phyloP scores from a whole-genome alignment of 768 basidiomycete species.

The Chiua virens region DNA sequence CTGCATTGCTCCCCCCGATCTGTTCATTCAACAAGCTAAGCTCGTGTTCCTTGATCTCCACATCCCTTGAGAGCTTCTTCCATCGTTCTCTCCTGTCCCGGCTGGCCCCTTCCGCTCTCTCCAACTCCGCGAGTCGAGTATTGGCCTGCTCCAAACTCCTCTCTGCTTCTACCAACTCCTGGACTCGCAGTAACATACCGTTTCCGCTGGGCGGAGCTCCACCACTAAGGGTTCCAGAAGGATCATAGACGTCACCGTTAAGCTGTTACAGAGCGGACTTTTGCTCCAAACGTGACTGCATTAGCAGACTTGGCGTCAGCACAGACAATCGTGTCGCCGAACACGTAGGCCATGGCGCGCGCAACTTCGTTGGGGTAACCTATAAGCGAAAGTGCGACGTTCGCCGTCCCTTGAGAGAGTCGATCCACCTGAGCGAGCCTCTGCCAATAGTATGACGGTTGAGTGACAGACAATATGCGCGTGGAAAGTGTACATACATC shows the following conservation, averaged over 20 bases:
- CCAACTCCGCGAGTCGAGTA: slow-evolving; percentile 47
- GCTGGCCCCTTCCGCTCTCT: slow-evolving; percentile 53
- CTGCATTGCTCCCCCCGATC: slow-evolving; percentile 84
- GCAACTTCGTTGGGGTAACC: slow-evolving; percentile 79
- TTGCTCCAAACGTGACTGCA: slow-evolving; percentile 73
- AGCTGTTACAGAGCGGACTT: slow-evolving; percentile 86
- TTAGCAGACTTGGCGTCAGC: slow-evolving; percentile 86
- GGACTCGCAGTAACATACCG: slow-evolving; percentile 78
- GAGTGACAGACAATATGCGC: neutral
- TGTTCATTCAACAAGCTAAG: slow-evolving; percentile 80
- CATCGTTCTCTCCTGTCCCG: slow-evolving; percentile 59
- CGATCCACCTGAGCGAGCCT: slow-evolving; percentile 72
- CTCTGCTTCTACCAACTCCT: slow-evolving; percentile 76
- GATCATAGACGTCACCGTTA: slow-evolving; percentile 95
- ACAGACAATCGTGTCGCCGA: slow-evolving; percentile 90
- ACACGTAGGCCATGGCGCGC: slow-evolving; percentile 91
- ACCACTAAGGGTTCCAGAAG: slow-evolving; percentile 89
- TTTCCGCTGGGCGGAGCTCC: slow-evolving; percentile 80
- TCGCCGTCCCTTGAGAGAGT: slow-evolving; percentile 77
- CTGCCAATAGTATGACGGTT: slow-evolving; percentile 39
- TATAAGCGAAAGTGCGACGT: slow-evolving; percentile 85
- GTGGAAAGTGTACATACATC: slow-evolving; percentile 39
- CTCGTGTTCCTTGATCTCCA: slow-evolving; percentile 92
- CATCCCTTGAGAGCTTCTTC: slow-evolving; percentile 57
- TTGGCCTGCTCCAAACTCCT: slow-evolving; percentile 51